Base-by-base conservation (phyloP, 345 rosid genomes). In the Isatis tinctoria region DNA sequence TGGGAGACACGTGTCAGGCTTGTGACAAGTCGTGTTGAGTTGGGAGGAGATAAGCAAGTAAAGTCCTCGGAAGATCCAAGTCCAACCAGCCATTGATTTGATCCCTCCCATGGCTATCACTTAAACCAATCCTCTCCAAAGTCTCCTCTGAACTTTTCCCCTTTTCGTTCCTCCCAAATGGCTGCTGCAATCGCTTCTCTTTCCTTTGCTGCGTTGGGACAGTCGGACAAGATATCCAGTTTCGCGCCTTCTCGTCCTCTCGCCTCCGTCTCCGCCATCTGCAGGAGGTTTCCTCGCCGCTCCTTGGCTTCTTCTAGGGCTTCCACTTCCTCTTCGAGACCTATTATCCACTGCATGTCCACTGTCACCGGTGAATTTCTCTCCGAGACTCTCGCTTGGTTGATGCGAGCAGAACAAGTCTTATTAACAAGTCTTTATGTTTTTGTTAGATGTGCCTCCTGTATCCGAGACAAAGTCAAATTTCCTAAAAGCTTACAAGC, bases 381-480 rank as follows among this genome's bases (percentile, higher is more conserved):
- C 18, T 30, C 14, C 13, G 24, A 22, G 24, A 22, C 24, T 56
- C 35, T 24, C 28, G 2, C 16, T 32, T 32, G 5, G 35, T 32
- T 6, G 6, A 32, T 32, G 8, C 24, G 24, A 22, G 24, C 35
- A 32, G 35, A 32, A 32, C 8, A 32, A 32, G 8, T 32, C 35
- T 32, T 30, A 30, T 6, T 14, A 8, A 13, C 18, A 43, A n/a
- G 18, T 43, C 14, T 37, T 44, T 32, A 32, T 32, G 35, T 32
- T 1, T 32, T 0, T 30, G 1, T 26, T 88, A 95, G 99, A 85
- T 83, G 74, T 80, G 71, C 95, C 99, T 10, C 91, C 96, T 60
- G 99, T 95, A 35, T 53, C 97, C 1, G 92, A 95, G 74, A 95
- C 99, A 11, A 95, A 95, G 87, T 78, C 52, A 10, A 88, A 83